Percentiles rank a stretch among this genome's conserved stretches.
Conservation (phyloP, 768 basidiomycete genomes). For the Trametes elegans region DNA sequence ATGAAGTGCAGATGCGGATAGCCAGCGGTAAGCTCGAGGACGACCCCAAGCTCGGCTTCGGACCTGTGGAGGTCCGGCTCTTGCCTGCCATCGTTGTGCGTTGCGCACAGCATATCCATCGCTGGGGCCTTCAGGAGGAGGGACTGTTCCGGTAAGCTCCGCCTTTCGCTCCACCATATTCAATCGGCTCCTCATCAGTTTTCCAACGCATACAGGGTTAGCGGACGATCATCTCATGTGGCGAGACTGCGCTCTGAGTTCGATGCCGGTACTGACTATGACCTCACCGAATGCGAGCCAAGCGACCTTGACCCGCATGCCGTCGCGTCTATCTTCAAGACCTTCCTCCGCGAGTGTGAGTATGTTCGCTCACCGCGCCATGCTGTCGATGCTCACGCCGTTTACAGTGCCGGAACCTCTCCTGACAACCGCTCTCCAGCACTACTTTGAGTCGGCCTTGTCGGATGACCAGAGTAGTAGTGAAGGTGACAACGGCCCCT, state of each 20-base stretch:
- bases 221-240: conserved; percentile 80
- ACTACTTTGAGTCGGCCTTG: conserved; percentile 79
- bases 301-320: conserved; percentile 93
- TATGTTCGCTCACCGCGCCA: conserved; percentile 19
- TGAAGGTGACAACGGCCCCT: conserved; percentile 19
- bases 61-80: conserved; percentile 30
- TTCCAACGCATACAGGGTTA: conserved; percentile 51
- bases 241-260: conserved; percentile 74
- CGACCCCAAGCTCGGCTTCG: conserved; percentile 11
- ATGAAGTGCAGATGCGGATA: conserved; percentile 19
- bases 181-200: too few species aligned
- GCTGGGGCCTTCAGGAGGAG: conserved; percentile 85
- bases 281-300: conserved; percentile 73
- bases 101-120: conserved; percentile 77
- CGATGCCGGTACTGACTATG: conserved; percentile 85
- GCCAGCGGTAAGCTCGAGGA: conserved; percentile 7
- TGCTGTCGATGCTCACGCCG: conserved; percentile 13
- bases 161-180: too few species aligned
- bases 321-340: conserved; percentile 90
- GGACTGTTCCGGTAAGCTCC: conserved; percentile 74
- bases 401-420: conserved; percentile 83
- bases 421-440: conserved; percentile 66
- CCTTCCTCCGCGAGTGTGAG: conserved; percentile 90
- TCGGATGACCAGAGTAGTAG: conserved; percentile 44
- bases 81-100: conserved; percentile 78